Evolutionary conservation across 2,329 filamentous ascomycete species (phyloP), one percentile per base, ranked within the genome.

Genomic region (Cladosporium austrohemisphaericum): DNA sequence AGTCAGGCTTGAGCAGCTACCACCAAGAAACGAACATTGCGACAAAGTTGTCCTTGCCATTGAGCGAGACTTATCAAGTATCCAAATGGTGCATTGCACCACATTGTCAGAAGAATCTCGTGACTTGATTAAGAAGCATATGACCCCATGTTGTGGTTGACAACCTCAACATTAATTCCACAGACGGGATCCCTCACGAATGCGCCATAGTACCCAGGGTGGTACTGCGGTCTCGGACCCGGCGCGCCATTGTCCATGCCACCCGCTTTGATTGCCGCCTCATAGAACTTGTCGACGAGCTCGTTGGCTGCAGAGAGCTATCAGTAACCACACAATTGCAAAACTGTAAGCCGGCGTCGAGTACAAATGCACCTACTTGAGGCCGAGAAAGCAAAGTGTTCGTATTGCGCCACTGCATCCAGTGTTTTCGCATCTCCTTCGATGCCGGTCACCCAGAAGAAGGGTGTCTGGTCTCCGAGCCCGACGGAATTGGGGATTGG

Each of bases 241-340:
- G 51, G 51, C 6, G 35, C 41, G 25, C 51, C 51, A 36, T 53
- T 53, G n/a, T 53, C 51, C 41, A 51, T 46, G 10, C 51, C 51
- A 1, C 51, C 51, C 1, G 51, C 51, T 23, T 43, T 48, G 11
- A 53, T 37, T 3, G 51, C 51, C 9, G 41, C 49, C 28, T 44
- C 48, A 28, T 53, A 38, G 32, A 49, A 53, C 19, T 35, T 28
- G 14, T 53, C 41, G 7, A 53, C 48, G 9, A 51, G 41, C 4
- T 50, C 49, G 23, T 38, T 40, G 29, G 11, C 51, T 53, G 14
- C 5, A 4, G 5, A 5, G 5, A 9, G 16, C 4, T 14, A 9
- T 9, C 18, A 35, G 13, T 35, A 9, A 9, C 25, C 6, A 35
- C 28, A 14, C 9, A 41, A 8, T 8, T 10, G 14, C 11, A 6